Base-by-base conservation (phyloP, 139 green algal genomes). In the Astrephomene gubernaculifera region DNA sequence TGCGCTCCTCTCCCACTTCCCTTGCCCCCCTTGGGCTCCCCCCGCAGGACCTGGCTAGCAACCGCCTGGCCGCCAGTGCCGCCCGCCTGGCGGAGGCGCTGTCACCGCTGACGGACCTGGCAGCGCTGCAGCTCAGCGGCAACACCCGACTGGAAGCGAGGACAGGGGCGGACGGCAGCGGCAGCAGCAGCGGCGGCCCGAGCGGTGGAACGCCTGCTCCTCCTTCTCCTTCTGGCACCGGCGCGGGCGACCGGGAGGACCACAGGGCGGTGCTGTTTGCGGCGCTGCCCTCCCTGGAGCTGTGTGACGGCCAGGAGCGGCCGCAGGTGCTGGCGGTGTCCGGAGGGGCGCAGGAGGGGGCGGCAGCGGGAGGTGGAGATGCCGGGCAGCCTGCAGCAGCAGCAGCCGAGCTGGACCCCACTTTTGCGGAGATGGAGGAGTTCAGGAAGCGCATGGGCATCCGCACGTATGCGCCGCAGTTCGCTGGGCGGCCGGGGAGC, bases 381-480 rank as follows among this genome's bases (percentile, higher is more conserved):
- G 44, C 35, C 54, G 71, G 70, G 39, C 29, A 71, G n/a, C 60
- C 31, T 33, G 36, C 38, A 14, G 76, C 14, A n/a, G 76, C 31
- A 17, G 27, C 63, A 63, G n/a, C 35, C 74, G 60, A 41, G 60
- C 71, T 90, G 63, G 57, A 79, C 57, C 87, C 87, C 53, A 90
- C 82, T 0, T 10, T 83, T 4, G 68, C 68, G 1, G 87, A 90
- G 82, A 90, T 90, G 81, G 87, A 90, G 76, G 79, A 65, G 17
- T 90, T 86, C 63, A 75, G 87, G 61, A 41, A 69, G 36, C 49
- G 73, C 19, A 68, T 90, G 82, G 80, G 81, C 60, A 90, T 90
- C 60, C 45, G 43, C 7, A 87, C 70, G 2, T 84, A 74, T 43
- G 78, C 78, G 49, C 78, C 78, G 43, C 78, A 84, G 63, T 84